phyloP scores from a whole-genome alignment of 1,284 basidiomycete species.

The Phaffia rhodozyma region DNA sequence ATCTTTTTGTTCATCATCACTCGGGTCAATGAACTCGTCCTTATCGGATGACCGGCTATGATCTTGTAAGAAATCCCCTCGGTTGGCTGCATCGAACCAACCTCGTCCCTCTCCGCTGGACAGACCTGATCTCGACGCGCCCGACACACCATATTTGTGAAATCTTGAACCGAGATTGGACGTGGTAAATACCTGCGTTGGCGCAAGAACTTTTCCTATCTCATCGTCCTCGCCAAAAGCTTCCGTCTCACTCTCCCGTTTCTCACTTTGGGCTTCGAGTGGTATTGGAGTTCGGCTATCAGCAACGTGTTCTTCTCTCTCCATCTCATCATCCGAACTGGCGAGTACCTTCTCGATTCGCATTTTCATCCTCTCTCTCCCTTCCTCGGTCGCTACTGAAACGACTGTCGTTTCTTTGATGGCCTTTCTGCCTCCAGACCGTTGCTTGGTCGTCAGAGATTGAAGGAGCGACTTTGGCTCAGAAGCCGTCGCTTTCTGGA shows the following conservation, averaged over 20 bases:
- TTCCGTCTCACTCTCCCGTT: background rate
- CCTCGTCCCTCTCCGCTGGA: no score
- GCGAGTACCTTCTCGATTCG: constrained; percentile 1
- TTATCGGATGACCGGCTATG: no score
- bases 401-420: background rate
- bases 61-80: no score
- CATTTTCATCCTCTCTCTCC: background rate
- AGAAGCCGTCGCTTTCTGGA: background rate
- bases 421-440: background rate
- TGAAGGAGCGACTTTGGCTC: constrained; percentile 9
- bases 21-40: no score
- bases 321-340: background rate
- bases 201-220: background rate
- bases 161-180: no score
- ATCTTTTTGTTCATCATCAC: no score
- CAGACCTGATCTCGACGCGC: no score
- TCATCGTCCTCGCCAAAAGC: background rate
- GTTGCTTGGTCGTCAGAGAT: constrained; percentile 7
- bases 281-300: background rate
- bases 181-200: no score
- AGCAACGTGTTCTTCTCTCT: background rate
- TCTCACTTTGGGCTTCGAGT: background rate
- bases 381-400: background rate
- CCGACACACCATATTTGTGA: no score
- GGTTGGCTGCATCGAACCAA: no score